Conservation (phyloP, 2,329 filamentous ascomycete species). For the Seiridium unicorne region DNA sequence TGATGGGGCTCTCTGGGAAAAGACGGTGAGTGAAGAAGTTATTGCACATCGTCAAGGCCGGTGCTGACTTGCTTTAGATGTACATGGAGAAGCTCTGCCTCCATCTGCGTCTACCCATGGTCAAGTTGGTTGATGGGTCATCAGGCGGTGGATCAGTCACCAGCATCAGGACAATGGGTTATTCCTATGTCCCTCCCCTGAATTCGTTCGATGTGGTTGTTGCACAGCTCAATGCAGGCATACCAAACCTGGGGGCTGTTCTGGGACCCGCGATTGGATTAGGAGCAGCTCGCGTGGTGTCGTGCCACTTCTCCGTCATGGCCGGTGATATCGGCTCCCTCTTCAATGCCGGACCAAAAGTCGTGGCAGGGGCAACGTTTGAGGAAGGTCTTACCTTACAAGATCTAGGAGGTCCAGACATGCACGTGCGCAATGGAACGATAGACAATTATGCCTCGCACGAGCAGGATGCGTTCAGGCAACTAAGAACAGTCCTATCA, state of each 20-base stretch:
- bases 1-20: slow-evolving; percentile 56
- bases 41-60: neutral
- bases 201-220: slow-evolving; percentile 51
- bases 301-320: slow-evolving; percentile 66
- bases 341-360: slow-evolving; percentile 64
- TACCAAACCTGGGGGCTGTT: slow-evolving; percentile 63
- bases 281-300: slow-evolving; percentile 59
- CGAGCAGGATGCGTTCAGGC: slow-evolving; percentile 61
- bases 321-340: slow-evolving; percentile 59
- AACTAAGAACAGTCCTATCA: slow-evolving; percentile 53
- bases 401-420: slow-evolving; percentile 57
- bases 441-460: slow-evolving; percentile 63
- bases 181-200: slow-evolving; percentile 59
- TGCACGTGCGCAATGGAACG: slow-evolving; percentile 65
- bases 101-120: slow-evolving; percentile 54
- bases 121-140: slow-evolving; percentile 64
- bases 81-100: slow-evolving; percentile 63
- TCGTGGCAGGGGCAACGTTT: slow-evolving; percentile 62
- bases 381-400: slow-evolving; percentile 59
- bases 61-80: slow-evolving; percentile 20
- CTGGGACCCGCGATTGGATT: slow-evolving; percentile 63
- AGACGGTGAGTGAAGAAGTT: slow-evolving; percentile 34
- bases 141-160: slow-evolving; percentile 63
- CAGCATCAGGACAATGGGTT: slow-evolving; percentile 53
- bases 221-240: slow-evolving; percentile 59